Evolutionary conservation across 495 filamentous ascomycete species (phyloP).

Genomic region (Penicillium herquei): DNA sequence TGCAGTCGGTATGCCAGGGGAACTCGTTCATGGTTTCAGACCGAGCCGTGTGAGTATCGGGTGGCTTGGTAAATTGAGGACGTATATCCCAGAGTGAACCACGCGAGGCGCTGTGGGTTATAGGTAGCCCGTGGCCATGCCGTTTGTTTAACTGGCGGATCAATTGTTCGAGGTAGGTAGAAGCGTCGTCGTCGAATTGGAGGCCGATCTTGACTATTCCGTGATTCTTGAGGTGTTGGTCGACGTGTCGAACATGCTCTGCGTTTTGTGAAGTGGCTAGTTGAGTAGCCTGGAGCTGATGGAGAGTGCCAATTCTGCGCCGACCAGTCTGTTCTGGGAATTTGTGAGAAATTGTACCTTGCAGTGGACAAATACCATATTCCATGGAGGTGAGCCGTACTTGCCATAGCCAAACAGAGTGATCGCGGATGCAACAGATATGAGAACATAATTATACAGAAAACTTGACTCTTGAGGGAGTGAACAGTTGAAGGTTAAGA

Average conservation of each 20-base stretch:
- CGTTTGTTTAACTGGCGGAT: conserved; percentile 17
- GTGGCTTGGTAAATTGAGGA: conserved; percentile 3
- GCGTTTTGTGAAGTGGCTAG: background rate
- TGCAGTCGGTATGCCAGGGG: conserved; percentile 30
- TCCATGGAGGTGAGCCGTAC: background rate
- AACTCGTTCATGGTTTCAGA: conserved; percentile 35
- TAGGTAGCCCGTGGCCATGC: conserved; percentile 28
- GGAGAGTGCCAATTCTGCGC: background rate
- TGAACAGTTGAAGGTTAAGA: too few species aligned
- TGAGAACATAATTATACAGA: too few species aligned
- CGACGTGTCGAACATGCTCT: background rate
- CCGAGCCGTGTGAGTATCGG: conserved; percentile 20
- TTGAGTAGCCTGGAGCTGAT: background rate
- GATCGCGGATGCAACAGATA: too few species aligned
- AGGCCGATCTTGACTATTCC: conserved; percentile 1
- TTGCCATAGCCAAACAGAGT: background rate
- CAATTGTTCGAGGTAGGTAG: background rate
- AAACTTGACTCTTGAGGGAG: too few species aligned
- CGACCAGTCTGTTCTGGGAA: background rate
- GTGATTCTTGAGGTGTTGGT: background rate
- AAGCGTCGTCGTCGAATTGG: background rate
- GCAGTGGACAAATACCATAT: background rate
- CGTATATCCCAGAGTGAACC: conserved; percentile 39
- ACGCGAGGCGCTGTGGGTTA: conserved; percentile 31
- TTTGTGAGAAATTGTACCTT: background rate